Conservation (phyloP, 108 stramenopile species). For the Nitzschia sp. region DNA sequence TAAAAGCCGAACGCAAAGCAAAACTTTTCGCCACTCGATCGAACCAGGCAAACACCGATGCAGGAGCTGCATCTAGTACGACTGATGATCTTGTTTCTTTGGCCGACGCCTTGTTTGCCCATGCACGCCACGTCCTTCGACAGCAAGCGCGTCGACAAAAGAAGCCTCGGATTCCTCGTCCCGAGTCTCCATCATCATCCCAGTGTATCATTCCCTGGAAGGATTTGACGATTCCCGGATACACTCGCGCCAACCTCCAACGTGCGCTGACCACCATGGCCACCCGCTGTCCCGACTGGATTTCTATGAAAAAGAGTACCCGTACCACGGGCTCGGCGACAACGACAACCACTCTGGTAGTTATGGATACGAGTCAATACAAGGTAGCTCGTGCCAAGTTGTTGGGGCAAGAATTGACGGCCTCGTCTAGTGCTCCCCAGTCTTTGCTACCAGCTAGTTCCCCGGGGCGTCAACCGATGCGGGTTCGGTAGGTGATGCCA, state of each 20-base stretch:
- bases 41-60: too few species aligned
- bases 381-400: slow-evolving; percentile 19
- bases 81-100: slow-evolving; percentile 18
- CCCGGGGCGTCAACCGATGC: too few species aligned
- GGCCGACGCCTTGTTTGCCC: slow-evolving; percentile 24
- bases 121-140: slow-evolving; percentile 19
- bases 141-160: neutral
- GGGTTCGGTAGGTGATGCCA: too few species aligned
- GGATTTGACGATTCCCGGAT: neutral
- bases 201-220: neutral
- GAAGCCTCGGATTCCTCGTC: neutral
- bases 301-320: neutral
- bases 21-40: too few species aligned
- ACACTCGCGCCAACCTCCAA: too few species aligned
- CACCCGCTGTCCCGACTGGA: neutral
- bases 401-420: neutral
- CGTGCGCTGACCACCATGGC: too few species aligned
- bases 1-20: slow-evolving; percentile 14
- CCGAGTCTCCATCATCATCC: neutral
- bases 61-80: too few species aligned
- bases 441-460: too few species aligned
- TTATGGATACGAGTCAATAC: slow-evolving; percentile 24
- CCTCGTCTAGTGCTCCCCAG: too few species aligned
- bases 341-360: slow-evolving; percentile 3
- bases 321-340: too few species aligned